Evolutionary conservation across 2,329 filamentous ascomycete genomes (phyloP), one percentile per base, ranked within the genome.

Genomic region (Geosmithia flava): DNA sequence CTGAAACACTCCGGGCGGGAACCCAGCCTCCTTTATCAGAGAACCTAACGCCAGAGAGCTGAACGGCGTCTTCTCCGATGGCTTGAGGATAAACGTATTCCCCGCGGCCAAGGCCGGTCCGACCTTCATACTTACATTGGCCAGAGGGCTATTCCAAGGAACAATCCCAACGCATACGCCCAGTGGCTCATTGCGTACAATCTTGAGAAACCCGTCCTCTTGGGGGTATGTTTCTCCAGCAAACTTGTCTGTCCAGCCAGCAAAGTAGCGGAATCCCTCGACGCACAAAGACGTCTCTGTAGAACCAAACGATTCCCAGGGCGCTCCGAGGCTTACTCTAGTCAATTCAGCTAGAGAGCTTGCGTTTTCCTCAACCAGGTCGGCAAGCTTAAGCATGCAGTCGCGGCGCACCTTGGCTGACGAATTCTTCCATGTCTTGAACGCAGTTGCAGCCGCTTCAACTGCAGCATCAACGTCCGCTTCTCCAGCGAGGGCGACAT

Each of bases 71-170:
- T 68, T 68, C 54, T 72, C 68, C 8, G 64, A 67, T 1, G 68
- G 59, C 55, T 72, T 72, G 53, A 70, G 56, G 51, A 71, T 65
- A 42, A 69, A 60, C 39, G 59, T 63, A 53, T 71, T 71, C 16
- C 68, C 69, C 2, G 65, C 62, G 2, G 66, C 66, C 15, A 72
- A 55, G 16, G 63, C 64, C 0, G 67, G 69, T 2, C 61, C 68
- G 15, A 62, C 56, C 54, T 73, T 73, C 50, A 51, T 51, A 20
- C 45, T 45, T 20, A 45, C 42, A 43, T 49, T 51, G 42, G 66
- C 52, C 3, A 75, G 51, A 0, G 74, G 70, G 3, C 66, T 65
- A 53, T 78, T 78, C 73, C 75, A 79, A 0, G 75, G 75, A 47
- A 77, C 74, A 52, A 80, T 51, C 42, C 53, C 49, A 3, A 53